Evolutionary conservation across 106 monocot species (phyloP), one percentile per base, ranked within the genome.

Genomic region (Agapanthus africanus): DNA sequence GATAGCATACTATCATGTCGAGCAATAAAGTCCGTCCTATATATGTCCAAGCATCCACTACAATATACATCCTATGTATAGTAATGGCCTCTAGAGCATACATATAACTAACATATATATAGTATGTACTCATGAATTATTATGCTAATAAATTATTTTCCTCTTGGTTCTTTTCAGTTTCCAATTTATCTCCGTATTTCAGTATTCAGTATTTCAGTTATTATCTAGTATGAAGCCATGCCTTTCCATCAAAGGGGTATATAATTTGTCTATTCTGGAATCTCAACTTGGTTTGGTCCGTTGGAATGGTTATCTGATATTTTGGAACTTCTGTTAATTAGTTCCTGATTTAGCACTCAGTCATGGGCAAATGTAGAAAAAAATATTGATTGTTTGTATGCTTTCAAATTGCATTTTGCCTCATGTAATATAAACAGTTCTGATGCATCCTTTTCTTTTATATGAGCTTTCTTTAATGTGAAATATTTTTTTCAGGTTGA

Each of bases 401-500:
- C 8, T 59, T 59, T 59, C n/a, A 5, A 61, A 19, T 36, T 61
- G 33, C 34, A 61, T 23, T 34, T 33, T n/a, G 61, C 1, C 23
- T 19, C 16, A 16, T 56, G 46, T 47, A 47, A 32, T 61, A 16
- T 19, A 61, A 11, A 61, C 14, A 28, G 28, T 57, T 57, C 57
- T 59, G 23, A 26, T 59, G 7, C 2, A 34, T 61, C 4, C 33
- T 25, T 6, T 19, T 39, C 36, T 10, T n/a, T 39, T 64, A 21
- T 9, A 7, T 64, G 62, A 7, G 14, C 18, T 62, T 62, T 11
- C 62, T 26, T 4, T 19, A 18, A 35, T 35, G 35, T 9, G 14
- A n/a, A 62, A 35, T 23, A 33, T 32, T 27, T 69, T 65, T 59
- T 87, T 46, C 72, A 95, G 95, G 83, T 77, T 41, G 83, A 88